These are phyloP conservation scores for Botryotinia globosa DNA, from an alignment of 2,329 filamentous ascomycete species.

Conservation along the genomic window DNA sequence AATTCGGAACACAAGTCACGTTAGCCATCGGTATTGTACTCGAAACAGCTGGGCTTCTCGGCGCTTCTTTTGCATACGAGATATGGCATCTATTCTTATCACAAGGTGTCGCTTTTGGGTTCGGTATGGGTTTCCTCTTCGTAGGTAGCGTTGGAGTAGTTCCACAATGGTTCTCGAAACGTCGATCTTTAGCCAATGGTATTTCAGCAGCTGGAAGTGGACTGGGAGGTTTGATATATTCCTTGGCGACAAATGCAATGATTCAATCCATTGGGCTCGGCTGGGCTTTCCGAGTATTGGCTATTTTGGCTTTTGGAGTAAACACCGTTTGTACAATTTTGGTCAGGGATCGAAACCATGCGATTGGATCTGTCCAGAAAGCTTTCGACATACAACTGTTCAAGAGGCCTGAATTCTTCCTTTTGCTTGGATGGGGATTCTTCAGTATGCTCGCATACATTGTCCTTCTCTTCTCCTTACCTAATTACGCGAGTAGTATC, in stretches of 20 bases:
- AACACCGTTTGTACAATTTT: conserved; percentile 63
- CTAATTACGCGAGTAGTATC: conserved; percentile 68
- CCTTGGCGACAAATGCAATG: conserved; percentile 52
- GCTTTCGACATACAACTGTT: conserved; percentile 66
- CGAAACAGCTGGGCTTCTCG: conserved; percentile 63
- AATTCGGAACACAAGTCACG: conserved; percentile 61
- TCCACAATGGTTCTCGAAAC: conserved; percentile 59
- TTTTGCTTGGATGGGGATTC: conserved; percentile 65
- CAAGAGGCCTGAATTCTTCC: conserved; percentile 57
- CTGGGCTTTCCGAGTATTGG: conserved; percentile 55
- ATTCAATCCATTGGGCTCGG: conserved; percentile 51
- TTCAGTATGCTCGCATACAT: conserved; percentile 73
- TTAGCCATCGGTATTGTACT: conserved; percentile 64
- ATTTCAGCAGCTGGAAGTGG: conserved; percentile 66
- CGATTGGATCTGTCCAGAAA: conserved; percentile 62
- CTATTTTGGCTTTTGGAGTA: conserved; percentile 59
- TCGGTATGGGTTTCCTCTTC: conserved; percentile 75
- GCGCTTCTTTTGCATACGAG: conserved; percentile 63
- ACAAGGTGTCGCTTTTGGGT: conserved; percentile 74
- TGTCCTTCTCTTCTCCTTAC: conserved; percentile 72
- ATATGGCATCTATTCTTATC: conserved; percentile 76
- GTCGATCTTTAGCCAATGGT: conserved; percentile 56
- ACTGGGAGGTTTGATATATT: conserved; percentile 64
- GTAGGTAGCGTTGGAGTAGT: conserved; percentile 60
- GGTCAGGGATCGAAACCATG: conserved; percentile 68